Evolutionary conservation across 208 protist species (phyloP).

Genomic region (Blechomonas ayalai): DNA sequence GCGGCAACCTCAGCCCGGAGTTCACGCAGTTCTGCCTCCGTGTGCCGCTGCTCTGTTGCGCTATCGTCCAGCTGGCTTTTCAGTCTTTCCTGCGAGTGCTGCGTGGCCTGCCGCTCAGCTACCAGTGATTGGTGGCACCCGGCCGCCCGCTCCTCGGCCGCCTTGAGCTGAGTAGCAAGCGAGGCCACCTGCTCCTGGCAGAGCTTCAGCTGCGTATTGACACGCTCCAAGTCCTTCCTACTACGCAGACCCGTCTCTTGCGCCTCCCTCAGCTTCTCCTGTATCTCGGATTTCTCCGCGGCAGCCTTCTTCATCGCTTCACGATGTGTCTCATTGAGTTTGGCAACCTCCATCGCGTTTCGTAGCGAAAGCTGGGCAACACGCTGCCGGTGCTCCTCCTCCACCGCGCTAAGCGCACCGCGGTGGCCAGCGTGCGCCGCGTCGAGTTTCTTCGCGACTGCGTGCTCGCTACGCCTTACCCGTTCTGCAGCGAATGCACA

Average conservation of each 20-base stretch:
- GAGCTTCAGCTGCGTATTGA: not conserved
- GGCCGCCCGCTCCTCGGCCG: conserved; percentile 9
- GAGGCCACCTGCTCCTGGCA: not conserved
- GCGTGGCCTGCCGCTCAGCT: conserved; percentile 11
- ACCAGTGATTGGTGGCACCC: conserved; percentile 13
- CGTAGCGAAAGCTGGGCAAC: conserved; percentile 13
- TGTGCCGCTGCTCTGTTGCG: conserved; percentile 21
- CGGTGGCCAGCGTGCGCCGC: conserved; percentile 15
- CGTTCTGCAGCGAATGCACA: too few relatives aligned
- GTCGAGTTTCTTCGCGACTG: conserved; percentile 14
- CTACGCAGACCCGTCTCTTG: conserved; percentile 9
- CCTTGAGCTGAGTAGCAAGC: conserved; percentile 8
- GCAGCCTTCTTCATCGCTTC: conserved; percentile 13
- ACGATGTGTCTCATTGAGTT: conserved; percentile 21
- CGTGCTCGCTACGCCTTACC: too few relatives aligned
- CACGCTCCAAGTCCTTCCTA: conserved; percentile 3
- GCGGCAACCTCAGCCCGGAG: conserved; percentile 42
- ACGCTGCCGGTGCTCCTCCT: conserved; percentile 17
- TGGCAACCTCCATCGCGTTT: conserved; percentile 20
- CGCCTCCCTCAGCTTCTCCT: conserved; percentile 11
- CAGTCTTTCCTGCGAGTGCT: conserved; percentile 24
- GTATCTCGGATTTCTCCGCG: conserved; percentile 9
- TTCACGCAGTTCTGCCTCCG: conserved; percentile 61
- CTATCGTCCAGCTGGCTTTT: conserved; percentile 35
- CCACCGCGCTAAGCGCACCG: conserved; percentile 14